A percentile compares a stretch with the other conserved stretches of the same genome.
phyloP scores from a whole-genome alignment of 2,329 filamentous ascomycete species.

The Ascochyta lentis region DNA sequence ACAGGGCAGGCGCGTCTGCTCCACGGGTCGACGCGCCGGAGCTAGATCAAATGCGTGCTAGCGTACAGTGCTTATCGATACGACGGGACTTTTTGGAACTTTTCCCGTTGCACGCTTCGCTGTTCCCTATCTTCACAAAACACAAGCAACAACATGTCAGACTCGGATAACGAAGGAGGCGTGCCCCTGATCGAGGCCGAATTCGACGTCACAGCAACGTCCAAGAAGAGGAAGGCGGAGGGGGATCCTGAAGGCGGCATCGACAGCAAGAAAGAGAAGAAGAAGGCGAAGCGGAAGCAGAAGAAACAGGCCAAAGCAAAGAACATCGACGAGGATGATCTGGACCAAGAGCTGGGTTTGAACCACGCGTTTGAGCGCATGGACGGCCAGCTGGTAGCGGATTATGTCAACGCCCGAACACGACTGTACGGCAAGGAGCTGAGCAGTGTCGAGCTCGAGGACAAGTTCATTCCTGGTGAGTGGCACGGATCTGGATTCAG shows the following conservation, averaged over 20 bases:
- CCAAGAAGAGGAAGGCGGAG: conserved; percentile 53
- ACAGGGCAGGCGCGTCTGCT: conserved; percentile 26
- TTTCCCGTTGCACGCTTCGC: conserved; percentile 27
- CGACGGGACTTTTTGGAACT: conserved; percentile 26
- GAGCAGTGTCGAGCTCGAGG: conserved; percentile 82
- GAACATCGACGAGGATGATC: conserved; percentile 68
- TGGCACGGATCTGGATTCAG: neutral
- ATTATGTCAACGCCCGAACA: conserved; percentile 82
- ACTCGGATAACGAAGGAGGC: conserved; percentile 52
- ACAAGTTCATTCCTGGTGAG: conserved; percentile 78
- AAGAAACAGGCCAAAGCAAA: conserved; percentile 66
- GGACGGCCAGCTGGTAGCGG: conserved; percentile 82
- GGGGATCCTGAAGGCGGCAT: conserved; percentile 38
- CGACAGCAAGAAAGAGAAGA: conserved; percentile 45
- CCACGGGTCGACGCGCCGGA: conserved; percentile 21
- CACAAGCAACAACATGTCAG: conserved; percentile 50
- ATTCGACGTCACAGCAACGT: conserved; percentile 41
- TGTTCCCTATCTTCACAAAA: conserved; percentile 27
- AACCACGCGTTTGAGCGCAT: conserved; percentile 83
- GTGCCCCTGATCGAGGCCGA: conserved; percentile 54
- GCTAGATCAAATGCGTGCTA: conserved; percentile 5
- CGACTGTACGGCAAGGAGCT: conserved; percentile 79
- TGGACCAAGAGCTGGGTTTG: conserved; percentile 61
- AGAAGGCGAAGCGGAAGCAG: conserved; percentile 53
- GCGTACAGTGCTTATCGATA: conserved; percentile 39